Evolutionary conservation across 129 eudicot species (phyloP), one percentile per base, ranked within the genome.

Genomic region (Escallonia rubra): DNA sequence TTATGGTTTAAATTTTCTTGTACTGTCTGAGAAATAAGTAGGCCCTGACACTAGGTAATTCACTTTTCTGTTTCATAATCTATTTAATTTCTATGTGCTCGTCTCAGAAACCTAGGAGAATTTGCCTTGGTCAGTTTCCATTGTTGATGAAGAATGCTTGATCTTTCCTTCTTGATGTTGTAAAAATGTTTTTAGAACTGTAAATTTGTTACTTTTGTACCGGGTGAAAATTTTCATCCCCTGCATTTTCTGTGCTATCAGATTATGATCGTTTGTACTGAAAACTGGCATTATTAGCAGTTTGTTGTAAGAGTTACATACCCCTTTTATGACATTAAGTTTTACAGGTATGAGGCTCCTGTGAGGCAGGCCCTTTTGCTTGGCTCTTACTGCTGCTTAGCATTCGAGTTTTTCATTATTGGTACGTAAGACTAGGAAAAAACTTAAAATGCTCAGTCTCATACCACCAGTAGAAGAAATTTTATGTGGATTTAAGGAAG

Each of bases 401-500:
- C 4, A 3, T 40, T 6, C 13, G 6, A 38, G 41, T 5, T 8
- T 39, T 39, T 59, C 15, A 39, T 39, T 65, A 59, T 51, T 66
- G 6, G n/a, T 41, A 43, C n/a, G 13, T 39, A 42, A 44, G 62
- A 67, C 16, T 43, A 8, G 4, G 51, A 50, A 40, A 40, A 51
- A 38, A 23, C 41, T 38, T 40, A 40, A 23, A 41, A 77, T 81
- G 86, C 63, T 73, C 16, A 41, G 48, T 10, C 61, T 63, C 61
- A 72, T 57, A 62, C 40, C 42, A 5, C 42, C 66, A 11, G 41
- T 68, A 57, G 78, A 72, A 61, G 81, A 76, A 66, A 62, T 76
- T 68, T 61, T 58, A 23, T 52, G 83, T 58, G 83, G 42, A 59
- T 67, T 75, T 14, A 66, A 60, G 7, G 83, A 76, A 63, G 77